These are phyloP conservation scores for Rhizopogon roseolus DNA, from an alignment of 768 basidiomycete species.

Conservation along the genomic window DNA sequence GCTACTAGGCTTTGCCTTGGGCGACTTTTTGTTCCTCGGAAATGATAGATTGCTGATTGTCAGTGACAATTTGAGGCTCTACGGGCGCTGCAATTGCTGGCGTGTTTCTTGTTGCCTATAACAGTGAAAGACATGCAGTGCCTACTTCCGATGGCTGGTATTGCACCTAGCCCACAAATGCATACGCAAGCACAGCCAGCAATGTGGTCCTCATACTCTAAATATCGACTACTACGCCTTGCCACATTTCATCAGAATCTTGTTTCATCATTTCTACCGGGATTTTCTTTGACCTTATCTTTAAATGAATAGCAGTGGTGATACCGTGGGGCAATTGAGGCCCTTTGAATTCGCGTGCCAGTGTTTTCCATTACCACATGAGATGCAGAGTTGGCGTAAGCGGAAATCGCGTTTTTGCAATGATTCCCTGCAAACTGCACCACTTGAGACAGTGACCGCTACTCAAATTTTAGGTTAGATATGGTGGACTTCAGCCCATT, in stretches of 20 bases:
- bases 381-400: background rate
- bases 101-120: background rate
- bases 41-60: conserved; percentile 1
- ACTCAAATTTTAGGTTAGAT: background rate
- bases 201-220: background rate
- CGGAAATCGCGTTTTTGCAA: conserved; percentile 3
- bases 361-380: background rate
- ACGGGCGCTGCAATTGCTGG: background rate
- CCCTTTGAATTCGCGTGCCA: background rate
- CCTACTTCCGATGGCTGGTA: background rate
- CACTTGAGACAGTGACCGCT: background rate
- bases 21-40: conserved; percentile 3
- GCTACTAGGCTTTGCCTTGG: background rate
- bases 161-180: background rate
- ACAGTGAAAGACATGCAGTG: background rate
- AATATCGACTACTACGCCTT: background rate
- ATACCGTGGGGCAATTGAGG: conserved; percentile 3
- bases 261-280: background rate
- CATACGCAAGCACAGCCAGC: background rate
- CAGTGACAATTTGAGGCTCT: background rate
- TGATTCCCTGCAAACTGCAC: background rate
- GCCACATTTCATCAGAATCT: background rate
- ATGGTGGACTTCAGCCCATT: conserved; percentile 2
- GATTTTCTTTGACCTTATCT: background rate
- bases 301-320: background rate